phyloP scores from a whole-genome alignment of 306 rosid genomes.

The Rosa multiflora region DNA sequence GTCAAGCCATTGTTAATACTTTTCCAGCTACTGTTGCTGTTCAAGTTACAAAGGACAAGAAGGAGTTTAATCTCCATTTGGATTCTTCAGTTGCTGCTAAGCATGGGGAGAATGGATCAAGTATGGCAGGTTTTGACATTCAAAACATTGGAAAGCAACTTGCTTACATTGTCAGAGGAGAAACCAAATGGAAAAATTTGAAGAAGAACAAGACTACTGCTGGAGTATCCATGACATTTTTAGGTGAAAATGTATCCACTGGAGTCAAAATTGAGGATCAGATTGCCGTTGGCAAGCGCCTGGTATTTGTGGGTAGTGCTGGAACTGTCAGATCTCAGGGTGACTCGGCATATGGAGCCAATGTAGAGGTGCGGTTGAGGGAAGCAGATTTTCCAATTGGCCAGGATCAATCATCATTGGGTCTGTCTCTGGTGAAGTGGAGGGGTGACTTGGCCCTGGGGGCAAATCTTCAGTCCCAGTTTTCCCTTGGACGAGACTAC shows the following conservation, averaged over 20 bases:
- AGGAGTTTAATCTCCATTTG: conserved; percentile 87
- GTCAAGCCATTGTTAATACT: conserved; percentile 58
- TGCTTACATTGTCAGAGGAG: conserved; percentile 58
- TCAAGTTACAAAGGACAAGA: conserved; percentile 94
- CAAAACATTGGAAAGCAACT: conserved; percentile 68
- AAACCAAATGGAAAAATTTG: conserved; percentile 75
- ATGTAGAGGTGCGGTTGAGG: conserved; percentile 84
- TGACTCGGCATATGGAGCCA: conserved; percentile 89
- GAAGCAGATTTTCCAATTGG: conserved; percentile 98
- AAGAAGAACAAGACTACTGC: conserved; percentile 84
- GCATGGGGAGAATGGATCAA: conserved; percentile 82
- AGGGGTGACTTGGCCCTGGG: conserved; percentile 88
- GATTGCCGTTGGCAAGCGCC: conserved; percentile 79
- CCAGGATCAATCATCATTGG: conserved; percentile 87
- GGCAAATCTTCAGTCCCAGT: conserved; percentile 79
- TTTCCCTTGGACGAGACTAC: conserved; percentile 83
- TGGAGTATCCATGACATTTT: conserved; percentile 80
- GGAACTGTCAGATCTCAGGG: conserved; percentile 80
- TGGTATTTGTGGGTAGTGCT: conserved; percentile 78
- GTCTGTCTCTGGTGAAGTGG: conserved; percentile 92
- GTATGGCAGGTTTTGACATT: conserved; percentile 97
- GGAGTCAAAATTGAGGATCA: conserved; percentile 95
- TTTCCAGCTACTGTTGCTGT: conserved; percentile 80
- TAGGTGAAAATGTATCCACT: conserved; percentile 84
- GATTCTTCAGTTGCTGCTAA: conserved; percentile 92